phyloP scores from a whole-genome alignment of 306 rosid genomes.

The Lathyrus sativus region DNA sequence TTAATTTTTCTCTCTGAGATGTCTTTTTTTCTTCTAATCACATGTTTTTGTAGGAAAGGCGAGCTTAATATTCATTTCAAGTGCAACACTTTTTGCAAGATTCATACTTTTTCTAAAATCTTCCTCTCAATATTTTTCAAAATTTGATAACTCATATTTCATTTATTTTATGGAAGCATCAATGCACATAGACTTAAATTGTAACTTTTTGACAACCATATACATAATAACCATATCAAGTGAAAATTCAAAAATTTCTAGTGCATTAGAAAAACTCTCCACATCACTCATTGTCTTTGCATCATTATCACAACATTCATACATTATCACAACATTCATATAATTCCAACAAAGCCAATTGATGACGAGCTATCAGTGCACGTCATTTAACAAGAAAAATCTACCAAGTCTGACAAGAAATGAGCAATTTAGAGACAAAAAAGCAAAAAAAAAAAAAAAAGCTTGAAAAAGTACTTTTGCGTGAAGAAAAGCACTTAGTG shows the following conservation, averaged over 20 bases:
- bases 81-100: neutral
- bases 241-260: neutral
- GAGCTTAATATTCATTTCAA: neutral
- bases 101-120: neutral
- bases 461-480: too few relatives aligned
- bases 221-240: neutral
- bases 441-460: too few relatives aligned
- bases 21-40: neutral
- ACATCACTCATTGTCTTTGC: too few relatives aligned
- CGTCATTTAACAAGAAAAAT: too few relatives aligned
- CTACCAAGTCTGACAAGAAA: too few relatives aligned
- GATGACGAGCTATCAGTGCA: too few relatives aligned
- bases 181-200: neutral
- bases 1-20: too few relatives aligned
- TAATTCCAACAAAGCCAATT: too few relatives aligned
- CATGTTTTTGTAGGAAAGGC: neutral
- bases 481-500: too few relatives aligned
- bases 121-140: neutral
- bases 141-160: neutral
- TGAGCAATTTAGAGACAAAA: too few relatives aligned
- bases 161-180: neutral
- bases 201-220: neutral
- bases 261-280: neutral
- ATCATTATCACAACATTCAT: too few relatives aligned
- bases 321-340: too few relatives aligned